Evolutionary conservation across 192 early-diverging fungal species (phyloP), one percentile per base, ranked within the genome.

Genomic region (Umbelopsis sp.): DNA sequence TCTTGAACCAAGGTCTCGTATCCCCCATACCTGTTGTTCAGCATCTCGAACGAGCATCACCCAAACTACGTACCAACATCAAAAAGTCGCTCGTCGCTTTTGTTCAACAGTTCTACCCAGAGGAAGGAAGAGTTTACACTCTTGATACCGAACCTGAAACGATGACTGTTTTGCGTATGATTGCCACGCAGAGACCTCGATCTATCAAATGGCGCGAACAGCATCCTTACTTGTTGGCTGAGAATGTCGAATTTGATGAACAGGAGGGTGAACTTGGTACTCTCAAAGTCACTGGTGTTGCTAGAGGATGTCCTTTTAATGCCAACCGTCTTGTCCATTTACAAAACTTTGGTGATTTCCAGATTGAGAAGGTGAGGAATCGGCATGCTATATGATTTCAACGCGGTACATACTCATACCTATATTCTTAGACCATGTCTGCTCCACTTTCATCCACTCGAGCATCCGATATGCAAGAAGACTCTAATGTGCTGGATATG

Each of bases 281-380:
- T 4, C 75, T 99, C 71, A 86, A 81, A 26, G 86, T 99, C 14
- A 95, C 92, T 20, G 97, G 96, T 7, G 95, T 91, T 71, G 82
- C 96, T 45, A 84, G 97, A 49, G 96, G 97, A 4, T 85, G 83
- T 26, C 87, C 88, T 31, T 87, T 99, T 53, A 92, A 91, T 36
- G 96, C 96, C 66, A 97, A 98, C 75, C 90, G 95, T 2, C 84
- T 98, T 36, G 81, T 99, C 4, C 95, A 98, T 80, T 83, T 99
- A 44, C 95, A 95, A 44, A 91, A 92, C 68, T 94, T 86, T 85
- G 97, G 97, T 41, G 96, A 99, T 77, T 99, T 91, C 82, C 97
- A 99, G 81, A 82, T 99, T 54, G 83, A 90, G 44, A 81, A 89
- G 76, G 86, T 93, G 56, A 44, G 36, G 0, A 49, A n/a, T n/a